A percentile compares a stretch with the other conserved stretches of the same genome.
Evolutionary conservation across 139 green algal species (phyloP).

Genomic region (Klebsormidium nitens): DNA sequence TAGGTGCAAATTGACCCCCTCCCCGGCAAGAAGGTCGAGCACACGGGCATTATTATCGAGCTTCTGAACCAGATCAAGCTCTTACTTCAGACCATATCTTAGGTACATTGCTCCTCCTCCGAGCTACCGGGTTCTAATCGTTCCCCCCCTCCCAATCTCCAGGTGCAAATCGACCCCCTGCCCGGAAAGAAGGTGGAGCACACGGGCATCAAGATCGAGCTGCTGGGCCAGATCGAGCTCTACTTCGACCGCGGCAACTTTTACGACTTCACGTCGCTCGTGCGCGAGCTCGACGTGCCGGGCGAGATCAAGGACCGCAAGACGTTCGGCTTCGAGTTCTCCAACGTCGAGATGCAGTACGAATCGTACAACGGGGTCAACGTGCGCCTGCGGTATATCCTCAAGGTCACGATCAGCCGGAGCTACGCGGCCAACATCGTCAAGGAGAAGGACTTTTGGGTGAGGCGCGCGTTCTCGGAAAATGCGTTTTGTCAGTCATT

Average conservation of each 20-base stretch:
- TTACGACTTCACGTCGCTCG: slow-evolving; percentile 84
- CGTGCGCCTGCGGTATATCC: slow-evolving; percentile 62
- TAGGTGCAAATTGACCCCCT: background rate
- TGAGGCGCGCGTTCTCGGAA: slow-evolving; percentile 42
- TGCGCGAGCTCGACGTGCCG: slow-evolving; percentile 46
- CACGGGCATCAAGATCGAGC: slow-evolving; percentile 88
- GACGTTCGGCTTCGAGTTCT: slow-evolving; percentile 88
- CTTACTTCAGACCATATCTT: background rate
- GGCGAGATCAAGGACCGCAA: slow-evolving; percentile 71
- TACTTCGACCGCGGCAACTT: slow-evolving; percentile 69
- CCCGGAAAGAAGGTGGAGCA: slow-evolving; percentile 78
- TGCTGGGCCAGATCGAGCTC: slow-evolving; percentile 94
- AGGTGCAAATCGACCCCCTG: slow-evolving; percentile 38
- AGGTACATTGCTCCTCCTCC: background rate
- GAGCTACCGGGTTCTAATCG: background rate
- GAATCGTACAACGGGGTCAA: slow-evolving; percentile 88
- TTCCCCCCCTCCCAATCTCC: background rate
- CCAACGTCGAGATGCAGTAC: slow-evolving; percentile 92
- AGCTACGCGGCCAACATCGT: slow-evolving; percentile 67
- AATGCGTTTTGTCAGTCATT: no score
- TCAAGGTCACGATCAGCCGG: slow-evolving; percentile 77
- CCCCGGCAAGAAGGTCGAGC: background rate
- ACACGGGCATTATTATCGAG: background rate
- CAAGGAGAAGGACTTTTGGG: slow-evolving; percentile 84
- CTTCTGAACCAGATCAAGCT: background rate